Evolutionary conservation across 768 basidiomycete species (phyloP).

Genomic region (Auriscalpium vulgare): DNA sequence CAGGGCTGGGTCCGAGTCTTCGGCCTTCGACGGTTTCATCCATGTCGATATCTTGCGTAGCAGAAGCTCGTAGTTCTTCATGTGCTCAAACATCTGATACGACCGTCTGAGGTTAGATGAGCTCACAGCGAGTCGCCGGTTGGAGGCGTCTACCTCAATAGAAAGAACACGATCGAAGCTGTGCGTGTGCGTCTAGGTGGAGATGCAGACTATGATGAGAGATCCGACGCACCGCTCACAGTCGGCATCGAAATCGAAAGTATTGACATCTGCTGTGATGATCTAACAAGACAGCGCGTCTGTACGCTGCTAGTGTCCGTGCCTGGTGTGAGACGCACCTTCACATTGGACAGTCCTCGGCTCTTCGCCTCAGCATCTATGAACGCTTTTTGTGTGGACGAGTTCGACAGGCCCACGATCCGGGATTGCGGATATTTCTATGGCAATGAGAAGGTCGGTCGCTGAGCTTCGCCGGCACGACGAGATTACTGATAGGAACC

Average conservation of each 20-base stretch:
- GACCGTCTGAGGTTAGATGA: neutral
- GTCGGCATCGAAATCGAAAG: conserved; percentile 42
- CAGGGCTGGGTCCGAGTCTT: conserved; percentile 30
- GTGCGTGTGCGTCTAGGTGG: neutral
- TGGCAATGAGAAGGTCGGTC: neutral
- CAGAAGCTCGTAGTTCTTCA: conserved; percentile 64
- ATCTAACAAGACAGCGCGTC: conserved; percentile 28
- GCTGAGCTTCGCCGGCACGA: neutral
- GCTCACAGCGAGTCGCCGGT: neutral
- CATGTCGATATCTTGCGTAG: conserved; percentile 56
- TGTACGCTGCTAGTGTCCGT: neutral
- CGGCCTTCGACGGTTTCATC: conserved; percentile 37
- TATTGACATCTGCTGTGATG: conserved; percentile 63
- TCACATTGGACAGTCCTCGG: conserved; percentile 44
- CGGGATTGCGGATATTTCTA: conserved; percentile 61
- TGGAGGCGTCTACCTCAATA: conserved; percentile 41
- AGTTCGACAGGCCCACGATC: conserved; percentile 62
- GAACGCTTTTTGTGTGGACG: conserved; percentile 55
- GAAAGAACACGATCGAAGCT: conserved; percentile 68
- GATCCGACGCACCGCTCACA: conserved; percentile 31
- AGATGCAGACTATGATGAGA: too few species aligned
- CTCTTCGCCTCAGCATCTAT: conserved; percentile 45
- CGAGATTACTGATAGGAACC: conserved; percentile 4
- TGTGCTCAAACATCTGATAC: conserved; percentile 64
- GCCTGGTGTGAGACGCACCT: conserved; percentile 24